phyloP scores from a whole-genome alignment of 2,329 filamentous ascomycete genomes.

The Ilyonectria mors-panacis region DNA sequence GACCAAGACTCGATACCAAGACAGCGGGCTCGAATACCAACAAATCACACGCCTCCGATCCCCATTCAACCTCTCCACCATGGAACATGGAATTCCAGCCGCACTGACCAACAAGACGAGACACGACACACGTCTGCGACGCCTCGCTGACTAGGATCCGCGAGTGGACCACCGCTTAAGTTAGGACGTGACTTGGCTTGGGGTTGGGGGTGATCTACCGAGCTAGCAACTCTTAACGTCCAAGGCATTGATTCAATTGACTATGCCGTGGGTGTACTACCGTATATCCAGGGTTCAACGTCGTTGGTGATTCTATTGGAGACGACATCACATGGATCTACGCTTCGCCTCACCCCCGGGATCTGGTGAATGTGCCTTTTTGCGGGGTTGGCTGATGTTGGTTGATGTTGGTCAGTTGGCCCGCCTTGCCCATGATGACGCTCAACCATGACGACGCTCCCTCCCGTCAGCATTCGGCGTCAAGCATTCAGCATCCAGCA shows the following conservation, averaged over 20 bases:
- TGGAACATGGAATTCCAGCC: slow-evolving; percentile 16
- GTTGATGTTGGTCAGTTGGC: slow-evolving; percentile 11
- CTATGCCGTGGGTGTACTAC: not conserved
- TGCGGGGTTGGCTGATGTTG: slow-evolving; percentile 29
- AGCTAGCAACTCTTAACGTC: slow-evolving; percentile 4
- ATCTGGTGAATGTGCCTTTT: slow-evolving; percentile 16
- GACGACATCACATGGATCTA: slow-evolving; percentile 17
- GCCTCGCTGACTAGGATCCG: slow-evolving; percentile 16
- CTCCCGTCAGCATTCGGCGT: slow-evolving; percentile 7
- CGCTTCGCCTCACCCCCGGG: slow-evolving; percentile 23
- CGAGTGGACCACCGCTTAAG: slow-evolving; percentile 12
- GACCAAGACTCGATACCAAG: slow-evolving; percentile 18
- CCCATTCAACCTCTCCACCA: slow-evolving; percentile 8
- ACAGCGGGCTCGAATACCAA: slow-evolving; percentile 5
- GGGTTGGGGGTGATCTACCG: not conserved
- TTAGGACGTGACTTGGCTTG: not conserved
- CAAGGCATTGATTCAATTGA: slow-evolving; percentile 10
- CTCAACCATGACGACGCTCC: slow-evolving; percentile 3
- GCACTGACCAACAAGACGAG: slow-evolving; percentile 28
- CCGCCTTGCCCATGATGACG: not conserved
- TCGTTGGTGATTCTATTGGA: slow-evolving; percentile 21
- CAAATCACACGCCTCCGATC: slow-evolving; percentile 24
- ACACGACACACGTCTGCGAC: slow-evolving; percentile 25
- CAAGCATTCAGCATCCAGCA: slow-evolving; percentile 1
- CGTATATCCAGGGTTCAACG: slow-evolving; percentile 23